Conservation (phyloP, 805 yeast genomes). For the Sugiyamaella boreocaroliniensis region DNA sequence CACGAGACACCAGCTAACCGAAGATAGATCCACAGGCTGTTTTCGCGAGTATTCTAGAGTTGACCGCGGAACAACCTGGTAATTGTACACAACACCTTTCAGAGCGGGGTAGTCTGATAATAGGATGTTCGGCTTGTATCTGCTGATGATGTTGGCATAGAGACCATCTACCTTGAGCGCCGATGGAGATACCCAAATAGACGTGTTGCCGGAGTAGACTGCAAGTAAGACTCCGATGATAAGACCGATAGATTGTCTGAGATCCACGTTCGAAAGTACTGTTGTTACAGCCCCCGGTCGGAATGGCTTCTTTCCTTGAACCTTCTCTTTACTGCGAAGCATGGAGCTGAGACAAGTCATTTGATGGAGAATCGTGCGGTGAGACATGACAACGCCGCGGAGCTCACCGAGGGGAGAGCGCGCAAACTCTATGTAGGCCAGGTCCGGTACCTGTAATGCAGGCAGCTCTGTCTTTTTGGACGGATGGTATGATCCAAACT, state of each 20-base stretch:
- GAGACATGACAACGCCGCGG: constrained; percentile 90
- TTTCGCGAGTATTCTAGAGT: constrained; percentile 75
- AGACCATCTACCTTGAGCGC: constrained; percentile 77
- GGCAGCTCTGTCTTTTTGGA: constrained; percentile 54
- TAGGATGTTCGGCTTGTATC: constrained; percentile 61
- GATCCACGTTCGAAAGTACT: constrained; percentile 58
- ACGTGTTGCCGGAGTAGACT: constrained; percentile 74
- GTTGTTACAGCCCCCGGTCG: constrained; percentile 44
- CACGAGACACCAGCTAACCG: constrained; percentile 83
- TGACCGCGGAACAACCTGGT: constrained; percentile 79
- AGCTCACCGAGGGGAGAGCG: constrained; percentile 86
- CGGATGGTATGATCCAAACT: constrained; percentile 64
- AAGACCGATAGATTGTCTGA: constrained; percentile 77
- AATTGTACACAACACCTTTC: constrained; percentile 86
- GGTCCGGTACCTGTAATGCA: constrained; percentile 64
- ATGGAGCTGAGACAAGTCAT: constrained; percentile 70
- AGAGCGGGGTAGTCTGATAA: constrained; percentile 83
- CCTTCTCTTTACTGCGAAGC: constrained; percentile 39
- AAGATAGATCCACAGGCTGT: constrained; percentile 66
- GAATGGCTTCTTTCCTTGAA: constrained; percentile 42
- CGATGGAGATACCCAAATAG: constrained; percentile 71
- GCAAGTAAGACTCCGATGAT: constrained; percentile 75
- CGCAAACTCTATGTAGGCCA: constrained; percentile 90
- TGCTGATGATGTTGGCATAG: constrained; percentile 73
- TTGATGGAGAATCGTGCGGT: constrained; percentile 80